Percentiles rank a stretch among this genome's conserved stretches.
Evolutionary conservation across 1,139 yeast genomes (phyloP).

Genomic region (Pichia sp.): DNA sequence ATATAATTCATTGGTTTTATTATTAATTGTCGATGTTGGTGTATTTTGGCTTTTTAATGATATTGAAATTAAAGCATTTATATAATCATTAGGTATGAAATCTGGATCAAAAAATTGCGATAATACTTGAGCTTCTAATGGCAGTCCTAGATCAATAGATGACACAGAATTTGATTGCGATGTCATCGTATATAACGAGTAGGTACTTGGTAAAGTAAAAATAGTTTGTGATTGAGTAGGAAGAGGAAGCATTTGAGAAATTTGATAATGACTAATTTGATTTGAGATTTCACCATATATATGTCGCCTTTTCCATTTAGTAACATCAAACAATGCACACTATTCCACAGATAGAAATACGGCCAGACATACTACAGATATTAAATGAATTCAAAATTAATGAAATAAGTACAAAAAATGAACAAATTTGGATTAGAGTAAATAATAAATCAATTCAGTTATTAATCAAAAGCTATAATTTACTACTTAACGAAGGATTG

Average conservation of each 20-base stretch:
- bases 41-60: constrained; percentile 17
- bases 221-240: no score
- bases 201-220: no score
- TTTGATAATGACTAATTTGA: no score
- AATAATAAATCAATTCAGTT: constrained; percentile 6
- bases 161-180: neutral
- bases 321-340: no score
- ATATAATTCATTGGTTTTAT: constrained; percentile 23
- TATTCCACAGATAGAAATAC: constrained; percentile 14
- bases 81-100: constrained; percentile 43
- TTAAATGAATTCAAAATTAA: constrained; percentile 2
- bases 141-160: constrained; percentile 10
- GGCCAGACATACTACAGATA: constrained; percentile 19
- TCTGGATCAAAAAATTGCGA: constrained; percentile 43
- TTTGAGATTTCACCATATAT: no score
- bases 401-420: constrained; percentile 3
- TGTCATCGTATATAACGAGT: neutral
- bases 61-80: constrained; percentile 38
- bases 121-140: constrained; percentile 30
- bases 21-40: constrained; percentile 11
- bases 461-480: neutral
- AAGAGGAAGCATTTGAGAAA: neutral
- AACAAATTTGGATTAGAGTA: constrained; percentile 23
- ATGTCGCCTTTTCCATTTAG: no score
- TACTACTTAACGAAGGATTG: neutral